Conservation (phyloP, 2,329 filamentous ascomycete genomes). For the Tolypocladium paradoxum region DNA sequence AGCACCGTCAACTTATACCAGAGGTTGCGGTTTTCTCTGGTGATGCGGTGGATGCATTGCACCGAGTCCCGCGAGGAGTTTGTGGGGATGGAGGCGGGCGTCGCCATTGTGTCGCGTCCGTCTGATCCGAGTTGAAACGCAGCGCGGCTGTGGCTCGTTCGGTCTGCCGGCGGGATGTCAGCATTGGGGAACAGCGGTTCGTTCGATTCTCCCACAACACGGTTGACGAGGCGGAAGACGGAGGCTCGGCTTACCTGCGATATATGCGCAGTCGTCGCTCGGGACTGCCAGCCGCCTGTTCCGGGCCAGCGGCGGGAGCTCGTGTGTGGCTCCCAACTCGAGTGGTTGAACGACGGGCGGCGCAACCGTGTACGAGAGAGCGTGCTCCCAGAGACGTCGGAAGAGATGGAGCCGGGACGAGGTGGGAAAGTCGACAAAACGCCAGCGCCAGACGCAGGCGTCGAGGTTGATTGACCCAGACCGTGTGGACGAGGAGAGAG, state of each 20-base stretch:
- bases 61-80: conserved; percentile 22
- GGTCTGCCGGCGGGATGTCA: not conserved
- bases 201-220: not conserved
- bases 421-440: not conserved
- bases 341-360: not conserved
- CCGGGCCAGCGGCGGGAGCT: not conserved
- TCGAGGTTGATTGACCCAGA: not conserved
- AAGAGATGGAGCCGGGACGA: not conserved
- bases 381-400: not conserved
- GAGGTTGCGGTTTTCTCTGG: conserved; percentile 64
- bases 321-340: not conserved
- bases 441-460: not conserved
- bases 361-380: not conserved
- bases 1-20: conserved; percentile 78
- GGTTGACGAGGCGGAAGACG: not conserved
- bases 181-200: not conserved
- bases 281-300: not conserved
- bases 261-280: not conserved
- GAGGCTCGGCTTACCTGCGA: not conserved
- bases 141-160: not conserved
- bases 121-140: not conserved
- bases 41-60: conserved; percentile 41
- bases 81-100: conserved; percentile 16
- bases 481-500: not conserved
- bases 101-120: conserved; percentile 19